Evolutionary conservation across 768 basidiomycete genomes (phyloP).

Genomic region (Hypholoma fasciculare): DNA sequence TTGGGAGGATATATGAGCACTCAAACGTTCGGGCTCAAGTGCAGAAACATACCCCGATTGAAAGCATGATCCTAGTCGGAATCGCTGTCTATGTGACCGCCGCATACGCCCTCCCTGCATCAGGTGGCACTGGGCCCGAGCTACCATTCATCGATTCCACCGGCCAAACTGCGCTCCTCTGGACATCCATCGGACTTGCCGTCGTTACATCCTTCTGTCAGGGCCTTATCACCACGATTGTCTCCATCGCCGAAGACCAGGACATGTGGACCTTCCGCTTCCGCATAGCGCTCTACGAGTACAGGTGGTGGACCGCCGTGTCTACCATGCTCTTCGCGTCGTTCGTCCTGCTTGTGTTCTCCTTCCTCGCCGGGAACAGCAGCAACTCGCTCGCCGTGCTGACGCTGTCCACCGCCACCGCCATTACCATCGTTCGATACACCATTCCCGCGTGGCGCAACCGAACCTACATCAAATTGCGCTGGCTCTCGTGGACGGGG

Average conservation of each 20-base stretch:
- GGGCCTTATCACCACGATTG: constrained; percentile 8
- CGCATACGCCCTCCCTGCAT: background rate
- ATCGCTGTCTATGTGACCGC: background rate
- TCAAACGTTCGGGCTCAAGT: no score
- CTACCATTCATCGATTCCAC: constrained; percentile 3
- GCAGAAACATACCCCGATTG: background rate
- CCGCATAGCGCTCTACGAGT: constrained; percentile 12
- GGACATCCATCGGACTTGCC: constrained; percentile 9
- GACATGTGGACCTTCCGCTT: constrained; percentile 16
- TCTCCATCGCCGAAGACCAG: constrained; percentile 12
- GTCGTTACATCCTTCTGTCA: constrained; percentile 10
- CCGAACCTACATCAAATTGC: constrained; percentile 3
- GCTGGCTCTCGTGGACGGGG: constrained; percentile 14
- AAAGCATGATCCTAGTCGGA: background rate
- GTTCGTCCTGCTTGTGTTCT: constrained; percentile 9
- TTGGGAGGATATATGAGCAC: no score
- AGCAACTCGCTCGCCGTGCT: constrained; percentile 10
- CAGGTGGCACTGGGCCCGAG: background rate
- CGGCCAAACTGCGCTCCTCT: constrained; percentile 8
- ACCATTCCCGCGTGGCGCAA: constrained; percentile 15
- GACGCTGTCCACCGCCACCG: constrained; percentile 11
- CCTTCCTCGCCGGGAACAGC: constrained; percentile 14
- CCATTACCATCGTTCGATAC: constrained; percentile 10
- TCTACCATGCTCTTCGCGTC: constrained; percentile 11
- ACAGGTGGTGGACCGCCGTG: constrained; percentile 12